Base-by-base conservation (phyloP, 2,329 filamentous ascomycete genomes). In the Hypoxylon sp. region DNA sequence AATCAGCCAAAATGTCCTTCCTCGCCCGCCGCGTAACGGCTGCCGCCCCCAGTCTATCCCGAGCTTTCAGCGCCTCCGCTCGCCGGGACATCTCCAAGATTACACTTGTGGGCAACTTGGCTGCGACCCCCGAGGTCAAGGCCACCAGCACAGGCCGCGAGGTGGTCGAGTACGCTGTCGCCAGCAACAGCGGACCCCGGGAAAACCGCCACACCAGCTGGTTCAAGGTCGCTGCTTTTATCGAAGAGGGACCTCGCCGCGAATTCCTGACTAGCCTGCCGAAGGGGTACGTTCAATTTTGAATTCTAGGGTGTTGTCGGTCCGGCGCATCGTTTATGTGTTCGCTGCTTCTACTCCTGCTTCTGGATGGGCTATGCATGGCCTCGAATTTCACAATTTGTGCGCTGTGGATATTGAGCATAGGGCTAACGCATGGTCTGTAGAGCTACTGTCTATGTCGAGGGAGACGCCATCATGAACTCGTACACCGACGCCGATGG, bases 91-190 rank as follows among this genome's bases (percentile, higher is more conserved):
- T 96, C 73, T 93, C 96, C 74, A 92, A 91, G 81, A 92, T 99
- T 84, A 92, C 90, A 76, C 85, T 99, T 80, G 87, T 98, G 74
- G 96, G 96, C 77, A 92, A 94, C 80, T 89, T 99, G 56, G 93
- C 88, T 68, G 88, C 89, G 75, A 87, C 89, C 58, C 95, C 96
- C 65, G 94, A 98, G 85, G 76, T 94, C 72, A 85, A 87, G 39
- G 80, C 89, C 65, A 93, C 92, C 52, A 87, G 88, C 75, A 90
- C 84, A 57, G 93, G 93, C 65, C 86, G 86, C 70, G 92, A 97
- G 71, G 76, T 97, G 65, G 78, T 98, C 76, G 88, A 87, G 75
- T 98, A 97, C 79, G 83, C 89, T 3, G 83, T 99, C 69, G 94
- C 89, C 56, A 92, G 89, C 75, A 90, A 84, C 79, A 80, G 79